A percentile compares a stretch with the other conserved stretches of the same genome.
These are phyloP conservation scores for Linum tenue DNA, from an alignment of 345 rosid species.

Conservation along the genomic window DNA sequence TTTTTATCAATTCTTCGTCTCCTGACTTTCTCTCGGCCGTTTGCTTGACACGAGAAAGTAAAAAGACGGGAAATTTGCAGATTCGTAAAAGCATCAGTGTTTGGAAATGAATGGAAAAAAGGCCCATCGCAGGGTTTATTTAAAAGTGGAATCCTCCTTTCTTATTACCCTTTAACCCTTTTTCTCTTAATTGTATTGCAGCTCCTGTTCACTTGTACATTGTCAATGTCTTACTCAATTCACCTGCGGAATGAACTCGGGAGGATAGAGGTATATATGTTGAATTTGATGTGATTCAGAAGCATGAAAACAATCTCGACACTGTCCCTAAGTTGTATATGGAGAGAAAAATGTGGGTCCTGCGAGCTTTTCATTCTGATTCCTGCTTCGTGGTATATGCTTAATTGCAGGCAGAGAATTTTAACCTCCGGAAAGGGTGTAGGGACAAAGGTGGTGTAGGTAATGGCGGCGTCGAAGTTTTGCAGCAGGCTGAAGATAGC, in stretches of 20 bases:
- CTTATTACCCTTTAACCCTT: background rate
- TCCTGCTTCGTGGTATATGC: slow-evolving; percentile 4
- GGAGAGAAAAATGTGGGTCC: background rate
- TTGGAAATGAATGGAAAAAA: background rate
- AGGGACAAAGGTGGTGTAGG: slow-evolving; percentile 22
- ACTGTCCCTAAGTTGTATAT: background rate
- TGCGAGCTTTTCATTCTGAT: slow-evolving; percentile 1
- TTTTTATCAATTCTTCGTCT: background rate
- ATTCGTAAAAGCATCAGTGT: background rate
- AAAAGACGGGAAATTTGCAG: background rate
- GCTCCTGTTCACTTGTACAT: slow-evolving; percentile 43
- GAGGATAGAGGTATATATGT: slow-evolving; percentile 49
- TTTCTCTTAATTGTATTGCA: slow-evolving; percentile 29
- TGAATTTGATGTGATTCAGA: background rate
- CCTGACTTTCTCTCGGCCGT: background rate
- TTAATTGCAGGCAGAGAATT: slow-evolving; percentile 55
- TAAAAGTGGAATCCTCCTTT: background rate
- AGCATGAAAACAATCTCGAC: background rate
- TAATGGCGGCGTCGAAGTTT: slow-evolving; percentile 21
- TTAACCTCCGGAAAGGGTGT: slow-evolving; percentile 37
- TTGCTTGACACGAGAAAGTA: background rate
- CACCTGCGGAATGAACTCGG: slow-evolving; percentile 39
- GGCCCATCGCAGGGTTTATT: background rate
- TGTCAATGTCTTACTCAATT: slow-evolving; percentile 37
- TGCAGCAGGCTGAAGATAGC: slow-evolving; percentile 22